Conservation (phyloP, 352 stramenopile genomes). For the Thalassiosira hispida region DNA sequence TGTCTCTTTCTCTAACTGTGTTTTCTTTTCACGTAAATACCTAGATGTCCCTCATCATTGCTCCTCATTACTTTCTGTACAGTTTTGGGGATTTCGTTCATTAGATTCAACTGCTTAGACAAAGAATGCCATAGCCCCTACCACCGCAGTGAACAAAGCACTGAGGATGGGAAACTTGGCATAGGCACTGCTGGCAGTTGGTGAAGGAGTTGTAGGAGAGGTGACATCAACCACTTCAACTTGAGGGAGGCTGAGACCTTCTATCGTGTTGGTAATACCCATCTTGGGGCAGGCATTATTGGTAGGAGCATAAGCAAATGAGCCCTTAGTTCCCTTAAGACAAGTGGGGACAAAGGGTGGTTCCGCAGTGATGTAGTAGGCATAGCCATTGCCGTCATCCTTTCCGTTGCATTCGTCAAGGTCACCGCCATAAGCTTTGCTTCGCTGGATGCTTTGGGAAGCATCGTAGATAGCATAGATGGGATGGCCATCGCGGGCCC, state of each 20-base stretch:
- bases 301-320: conserved; percentile 18
- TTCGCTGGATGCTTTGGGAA: conserved; percentile 9
- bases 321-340: conserved; percentile 29
- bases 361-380: conserved; percentile 41
- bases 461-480: conserved; percentile 46
- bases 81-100: no score
- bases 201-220: background rate
- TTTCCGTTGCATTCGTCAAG: conserved; percentile 52
- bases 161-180: background rate
- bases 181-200: background rate
- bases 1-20: no score
- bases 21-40: no score
- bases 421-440: conserved; percentile 11
- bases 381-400: conserved; percentile 28
- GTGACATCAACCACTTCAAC: background rate
- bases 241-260: no score
- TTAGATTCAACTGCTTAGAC: background rate
- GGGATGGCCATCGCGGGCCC: conserved; percentile 38
- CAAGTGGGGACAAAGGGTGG: conserved; percentile 44
- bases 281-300: conserved; percentile 20
- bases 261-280: conserved; percentile 32
- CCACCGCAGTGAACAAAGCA: background rate
- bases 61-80: no score
- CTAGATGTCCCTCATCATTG: no score
- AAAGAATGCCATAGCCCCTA: background rate